Evolutionary conservation across 208 protist species (phyloP), one percentile per base, ranked within the genome.

Genomic region (Acanthamoeba quina): DNA sequence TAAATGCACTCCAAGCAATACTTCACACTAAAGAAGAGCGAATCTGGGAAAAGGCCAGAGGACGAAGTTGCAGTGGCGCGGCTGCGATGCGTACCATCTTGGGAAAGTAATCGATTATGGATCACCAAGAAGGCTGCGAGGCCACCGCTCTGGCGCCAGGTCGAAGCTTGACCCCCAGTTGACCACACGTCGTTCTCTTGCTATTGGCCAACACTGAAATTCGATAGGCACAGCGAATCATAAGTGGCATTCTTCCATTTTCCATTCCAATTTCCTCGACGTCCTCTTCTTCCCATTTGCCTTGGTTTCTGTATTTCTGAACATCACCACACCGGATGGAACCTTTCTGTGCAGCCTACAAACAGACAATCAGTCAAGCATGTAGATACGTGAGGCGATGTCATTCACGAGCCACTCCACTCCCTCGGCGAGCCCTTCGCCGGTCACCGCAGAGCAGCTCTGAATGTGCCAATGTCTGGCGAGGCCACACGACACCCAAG

Each of bases 361-460:
- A 47, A 47, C 44, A 47, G 44, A 26, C 2, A 70, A 15, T 80
- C 41, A 83, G 13, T 19, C 34, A 7, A 83, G 76, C 76, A 83
- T 37, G 26, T 58, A 99, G 24, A 98, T 97, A 19, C 98, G 95
- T 11, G 94, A 97, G 1, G 98, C 98, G 58, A 99, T 99, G 95
- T 99, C 99, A 29, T 97, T 85, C 13, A 99, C 99, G 31, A 99
- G 97, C 99, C 99, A 99, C 49, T 99, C 97, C 78, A 99, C 99
- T 26, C 99, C 99, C n/a, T 99, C 98, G 31, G 98, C 94, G 11
- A 99, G 96, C 2, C 99, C 99, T 62, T 98, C 96, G 34, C 97
- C 99, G 5, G 98, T 99, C 54, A 98, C 97, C 0, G 99, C 99
- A 94, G 97, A 99, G 95, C 99, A 99, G 37, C 95, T 94, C 34